These are phyloP conservation scores for Tulasnella sp. DNA, from an alignment of 768 basidiomycete genomes.

Conservation along the genomic window DNA sequence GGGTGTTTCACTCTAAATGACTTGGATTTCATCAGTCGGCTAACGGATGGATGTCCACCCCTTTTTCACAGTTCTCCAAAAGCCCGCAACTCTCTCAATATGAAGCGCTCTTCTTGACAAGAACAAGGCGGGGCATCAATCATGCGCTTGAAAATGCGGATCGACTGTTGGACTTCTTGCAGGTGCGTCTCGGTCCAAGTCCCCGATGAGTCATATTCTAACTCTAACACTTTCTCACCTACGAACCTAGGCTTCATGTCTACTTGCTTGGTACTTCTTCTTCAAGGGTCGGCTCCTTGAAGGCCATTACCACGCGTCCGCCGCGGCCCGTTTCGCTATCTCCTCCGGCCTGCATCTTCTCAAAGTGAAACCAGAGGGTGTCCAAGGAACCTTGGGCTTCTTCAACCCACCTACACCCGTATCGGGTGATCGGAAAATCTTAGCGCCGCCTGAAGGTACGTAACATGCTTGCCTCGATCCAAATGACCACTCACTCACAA, in stretches of 20 bases:
- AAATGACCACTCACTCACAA: background rate
- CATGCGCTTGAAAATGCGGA: slow-evolving; percentile 61
- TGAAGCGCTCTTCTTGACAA: slow-evolving; percentile 46
- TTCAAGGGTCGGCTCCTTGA: slow-evolving; percentile 49
- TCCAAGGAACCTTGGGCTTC: slow-evolving; percentile 8
- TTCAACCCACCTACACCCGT: slow-evolving; percentile 1
- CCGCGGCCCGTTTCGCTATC: slow-evolving; percentile 60
- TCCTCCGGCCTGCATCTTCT: slow-evolving; percentile 65
- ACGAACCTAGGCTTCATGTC: slow-evolving; percentile 33
- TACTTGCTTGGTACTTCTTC: slow-evolving; percentile 58
- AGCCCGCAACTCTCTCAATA: slow-evolving; percentile 31
- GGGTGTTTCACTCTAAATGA: slow-evolving; percentile 40
- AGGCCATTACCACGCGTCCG: slow-evolving; percentile 57
- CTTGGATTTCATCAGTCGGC: background rate
- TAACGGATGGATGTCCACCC: background rate
- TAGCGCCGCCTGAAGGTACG: slow-evolving; percentile 11
- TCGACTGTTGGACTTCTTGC: slow-evolving; percentile 46
- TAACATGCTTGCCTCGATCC: background rate
- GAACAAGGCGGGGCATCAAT: slow-evolving; percentile 44
- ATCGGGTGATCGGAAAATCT: slow-evolving; percentile 1
- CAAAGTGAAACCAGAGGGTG: slow-evolving; percentile 18
- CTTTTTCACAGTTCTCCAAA: slow-evolving; percentile 34
- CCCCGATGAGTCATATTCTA: too few relatives aligned
- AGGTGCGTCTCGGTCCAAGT: slow-evolving; percentile 32
- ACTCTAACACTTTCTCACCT: background rate